Evolutionary conservation across 2,329 filamentous ascomycete species (phyloP), one percentile per base, ranked within the genome.

Genomic region (Magnaporthiopsis poae): DNA sequence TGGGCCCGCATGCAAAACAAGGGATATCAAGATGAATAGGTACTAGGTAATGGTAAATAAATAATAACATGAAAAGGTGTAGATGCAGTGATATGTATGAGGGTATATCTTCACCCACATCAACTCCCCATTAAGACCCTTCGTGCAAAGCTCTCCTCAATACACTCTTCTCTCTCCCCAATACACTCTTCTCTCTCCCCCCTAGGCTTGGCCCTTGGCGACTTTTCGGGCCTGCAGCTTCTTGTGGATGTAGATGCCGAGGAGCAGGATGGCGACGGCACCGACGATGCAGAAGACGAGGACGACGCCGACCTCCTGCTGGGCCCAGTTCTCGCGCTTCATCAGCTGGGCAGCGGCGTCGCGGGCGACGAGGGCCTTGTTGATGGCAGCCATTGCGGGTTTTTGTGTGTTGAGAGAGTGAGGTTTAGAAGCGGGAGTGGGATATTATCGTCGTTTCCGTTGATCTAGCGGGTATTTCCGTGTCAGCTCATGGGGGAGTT

Each of bases 241-340:
- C 72, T 75, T 76, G 72, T 68, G 63, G 68, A 83, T 71, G 72
- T 83, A 81, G 60, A 88, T 78, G 64, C 72, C 71, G 66, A 81
- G 69, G 63, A 88, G 73, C 33, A 84, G 80, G 68, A 81, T 66
- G 59, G 68, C 79, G 70, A 88, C 82, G 68, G 86, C 71, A 72
- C 84, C 84, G 74, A 87, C 79, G 71, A 88, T 85, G 75, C 77
- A 80, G 76, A 88, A 86, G 67, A 88, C 86, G 69, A 88, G 77
- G 64, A 88, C 80, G 69, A 88, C 84, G 75, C 86, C 86, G 61
- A 82, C 80, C 72, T 88, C 83, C 39, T 76, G 72, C 68, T 75
- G 71, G 31, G 86, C 84, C 82, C 84, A 88, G 79, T 87, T 85
- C 60, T 68, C 69, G 68, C 69, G 69, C 67, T 62, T 61, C 25